Conservation (phyloP, 1,284 basidiomycete genomes). For the Ganoderma leucocontextum region DNA sequence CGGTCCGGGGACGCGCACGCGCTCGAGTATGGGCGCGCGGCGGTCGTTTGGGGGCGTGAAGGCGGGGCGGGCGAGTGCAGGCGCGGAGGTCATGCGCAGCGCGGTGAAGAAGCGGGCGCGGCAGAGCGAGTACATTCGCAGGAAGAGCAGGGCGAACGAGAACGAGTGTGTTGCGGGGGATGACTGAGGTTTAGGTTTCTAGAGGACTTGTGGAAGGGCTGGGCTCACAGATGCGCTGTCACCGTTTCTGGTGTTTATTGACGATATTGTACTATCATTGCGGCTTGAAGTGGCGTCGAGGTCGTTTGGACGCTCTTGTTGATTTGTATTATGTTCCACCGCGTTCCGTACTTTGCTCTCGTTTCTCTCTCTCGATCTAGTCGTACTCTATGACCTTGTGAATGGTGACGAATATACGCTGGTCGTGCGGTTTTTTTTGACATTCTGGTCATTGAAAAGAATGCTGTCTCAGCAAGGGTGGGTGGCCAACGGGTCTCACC, state of each 20-base stretch:
- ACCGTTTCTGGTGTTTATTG: background rate
- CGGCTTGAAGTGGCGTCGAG: background rate
- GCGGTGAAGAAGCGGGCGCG: slow-evolving; percentile 71
- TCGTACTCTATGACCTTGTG: slow-evolving; percentile 18
- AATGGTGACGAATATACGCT: slow-evolving; percentile 9
- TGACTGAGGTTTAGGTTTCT: background rate
- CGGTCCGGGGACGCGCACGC: slow-evolving; percentile 35
- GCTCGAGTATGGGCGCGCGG: slow-evolving; percentile 67
- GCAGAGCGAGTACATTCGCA: slow-evolving; percentile 67
- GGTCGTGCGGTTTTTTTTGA: background rate
- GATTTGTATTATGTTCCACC: slow-evolving; percentile 23
- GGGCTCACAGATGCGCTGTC: background rate
- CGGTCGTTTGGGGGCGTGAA: slow-evolving; percentile 55
- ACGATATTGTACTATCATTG: slow-evolving; percentile 3
- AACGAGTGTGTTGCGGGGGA: slow-evolving; percentile 14
- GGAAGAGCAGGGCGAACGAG: slow-evolving; percentile 40
- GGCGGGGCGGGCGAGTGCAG: slow-evolving; percentile 44
- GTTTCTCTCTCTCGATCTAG: background rate
- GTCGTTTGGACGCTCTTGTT: slow-evolving; percentile 7
- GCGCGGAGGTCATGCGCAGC: slow-evolving; percentile 53
- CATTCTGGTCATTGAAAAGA: background rate
- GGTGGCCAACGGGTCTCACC: background rate
- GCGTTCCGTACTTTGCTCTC: slow-evolving; percentile 16
- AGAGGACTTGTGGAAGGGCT: background rate
- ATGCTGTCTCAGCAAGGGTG: background rate